A percentile compares a stretch with the other conserved stretches of the same genome.
Conservation (phyloP, 1,284 basidiomycete genomes). For the Sanguinoderma infundibulare region DNA sequence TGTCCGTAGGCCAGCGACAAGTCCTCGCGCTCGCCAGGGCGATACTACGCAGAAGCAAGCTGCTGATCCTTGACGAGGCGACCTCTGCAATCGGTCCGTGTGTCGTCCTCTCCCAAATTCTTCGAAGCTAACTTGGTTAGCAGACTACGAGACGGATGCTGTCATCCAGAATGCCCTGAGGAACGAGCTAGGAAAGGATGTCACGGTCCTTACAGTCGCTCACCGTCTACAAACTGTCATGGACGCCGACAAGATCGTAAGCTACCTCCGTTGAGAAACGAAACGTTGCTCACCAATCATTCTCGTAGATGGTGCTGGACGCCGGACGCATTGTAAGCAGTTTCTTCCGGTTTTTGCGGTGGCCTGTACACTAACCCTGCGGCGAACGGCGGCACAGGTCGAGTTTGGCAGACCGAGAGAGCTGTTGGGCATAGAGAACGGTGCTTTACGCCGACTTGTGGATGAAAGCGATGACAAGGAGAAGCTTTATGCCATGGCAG, state of each 20-base stretch:
- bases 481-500: slow-evolving; percentile 51
- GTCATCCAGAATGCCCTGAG: slow-evolving; percentile 63
- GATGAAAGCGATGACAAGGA: slow-evolving; percentile 60
- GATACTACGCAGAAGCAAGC: slow-evolving; percentile 61
- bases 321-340: slow-evolving; percentile 38
- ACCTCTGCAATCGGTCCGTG: slow-evolving; percentile 35
- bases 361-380: no score
- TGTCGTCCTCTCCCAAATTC: no score
- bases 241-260: slow-evolving; percentile 52
- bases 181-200: slow-evolving; percentile 53
- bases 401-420: slow-evolving; percentile 64
- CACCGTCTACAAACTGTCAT: slow-evolving; percentile 76
- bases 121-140: neutral
- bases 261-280: slow-evolving; percentile 26
- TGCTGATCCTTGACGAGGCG: slow-evolving; percentile 65
- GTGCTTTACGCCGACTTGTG: slow-evolving; percentile 60
- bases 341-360: neutral
- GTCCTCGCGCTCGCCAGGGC: slow-evolving; percentile 64
- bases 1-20: slow-evolving; percentile 62
- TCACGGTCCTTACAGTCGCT: slow-evolving; percentile 68
- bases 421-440: slow-evolving; percentile 56
- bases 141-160: slow-evolving; percentile 62
- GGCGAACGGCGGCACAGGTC: no score
- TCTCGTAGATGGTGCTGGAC: slow-evolving; percentile 43
- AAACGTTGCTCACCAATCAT: neutral